phyloP scores from a whole-genome alignment of 2,329 filamentous ascomycete genomes.

The Colletotrichum sp. region DNA sequence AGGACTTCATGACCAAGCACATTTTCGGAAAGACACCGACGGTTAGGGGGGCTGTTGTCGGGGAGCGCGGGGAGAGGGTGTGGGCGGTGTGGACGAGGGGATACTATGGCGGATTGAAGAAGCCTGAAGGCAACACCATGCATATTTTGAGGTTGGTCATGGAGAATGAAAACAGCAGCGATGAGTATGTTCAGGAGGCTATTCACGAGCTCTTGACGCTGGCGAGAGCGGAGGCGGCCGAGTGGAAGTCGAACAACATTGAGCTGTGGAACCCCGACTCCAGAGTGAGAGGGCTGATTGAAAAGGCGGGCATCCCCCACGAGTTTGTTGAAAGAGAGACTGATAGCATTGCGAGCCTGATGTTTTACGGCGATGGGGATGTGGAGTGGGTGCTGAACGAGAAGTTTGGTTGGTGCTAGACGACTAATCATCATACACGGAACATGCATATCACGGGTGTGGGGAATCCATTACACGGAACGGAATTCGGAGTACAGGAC shows the following conservation, averaged over 20 bases:
- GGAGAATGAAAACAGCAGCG: constrained; percentile 55
- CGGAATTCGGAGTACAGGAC: background rate
- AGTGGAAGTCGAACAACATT: constrained; percentile 74
- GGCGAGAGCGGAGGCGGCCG: constrained; percentile 72
- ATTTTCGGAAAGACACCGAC: constrained; percentile 62
- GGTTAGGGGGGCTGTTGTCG: constrained; percentile 74
- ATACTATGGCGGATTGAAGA: constrained; percentile 62
- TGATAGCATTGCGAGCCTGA: constrained; percentile 73
- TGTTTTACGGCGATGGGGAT: constrained; percentile 69
- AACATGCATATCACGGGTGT: background rate
- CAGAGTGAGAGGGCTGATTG: constrained; percentile 51
- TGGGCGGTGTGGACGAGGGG: constrained; percentile 78
- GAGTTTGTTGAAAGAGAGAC: constrained; percentile 60
- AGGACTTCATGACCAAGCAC: constrained; percentile 75
- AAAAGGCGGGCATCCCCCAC: constrained; percentile 52
- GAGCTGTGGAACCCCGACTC: constrained; percentile 84
- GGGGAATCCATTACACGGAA: background rate
- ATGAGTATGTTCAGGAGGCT: constrained; percentile 52
- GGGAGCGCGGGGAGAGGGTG: constrained; percentile 57
- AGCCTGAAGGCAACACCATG: constrained; percentile 67
- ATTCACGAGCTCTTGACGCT: constrained; percentile 68
- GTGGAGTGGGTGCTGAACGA: constrained; percentile 79
- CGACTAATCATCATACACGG: background rate
- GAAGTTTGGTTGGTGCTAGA: constrained; percentile 79
- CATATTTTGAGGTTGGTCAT: constrained; percentile 73